Evolutionary conservation across 371 early-diverging fungal genomes (phyloP).

Genomic region (Sporodiniella umbellata): DNA sequence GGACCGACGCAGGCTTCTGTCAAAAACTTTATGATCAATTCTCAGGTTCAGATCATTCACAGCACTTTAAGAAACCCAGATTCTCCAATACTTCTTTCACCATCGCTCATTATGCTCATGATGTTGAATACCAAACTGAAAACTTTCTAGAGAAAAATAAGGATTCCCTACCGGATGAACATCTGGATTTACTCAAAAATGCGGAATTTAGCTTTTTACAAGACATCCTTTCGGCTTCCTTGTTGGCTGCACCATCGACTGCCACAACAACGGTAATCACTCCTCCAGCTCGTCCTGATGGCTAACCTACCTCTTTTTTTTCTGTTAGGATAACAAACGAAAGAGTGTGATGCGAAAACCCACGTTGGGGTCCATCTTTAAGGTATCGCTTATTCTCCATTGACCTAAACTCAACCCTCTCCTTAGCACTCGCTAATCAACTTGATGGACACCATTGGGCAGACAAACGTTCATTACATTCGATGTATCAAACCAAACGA

Average conservation of each 20-base stretch:
- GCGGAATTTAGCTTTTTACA: constrained; percentile 72
- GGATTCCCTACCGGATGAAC: constrained; percentile 95
- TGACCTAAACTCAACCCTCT: no score
- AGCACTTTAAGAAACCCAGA: constrained; percentile 87
- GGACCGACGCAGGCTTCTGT: constrained; percentile 77
- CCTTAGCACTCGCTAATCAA: constrained; percentile 70
- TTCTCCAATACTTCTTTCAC: constrained; percentile 83
- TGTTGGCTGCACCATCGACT: constrained; percentile 43
- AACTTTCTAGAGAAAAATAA: constrained; percentile 98
- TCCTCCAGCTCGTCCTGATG: not conserved
- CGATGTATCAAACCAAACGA: constrained; percentile 98
- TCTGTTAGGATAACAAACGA: constrained; percentile 20
- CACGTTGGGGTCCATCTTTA: constrained; percentile 72
- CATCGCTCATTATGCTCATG: constrained; percentile 89
- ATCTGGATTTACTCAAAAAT: constrained; percentile 68
- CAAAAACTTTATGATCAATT: constrained; percentile 87
- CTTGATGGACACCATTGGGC: constrained; percentile 90
- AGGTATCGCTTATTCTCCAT: no score
- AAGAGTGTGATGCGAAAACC: constrained; percentile 70
- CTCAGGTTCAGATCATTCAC: constrained; percentile 59
- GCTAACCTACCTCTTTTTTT: not conserved
- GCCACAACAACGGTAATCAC: constrained; percentile 32
- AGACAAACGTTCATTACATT: constrained; percentile 94
- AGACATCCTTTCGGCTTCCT: constrained; percentile 60
- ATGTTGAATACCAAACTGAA: constrained; percentile 86